Evolutionary conservation across 306 rosid species (phyloP), one percentile per base, ranked within the genome.

Genomic region (Pachyrhizus erosus): DNA sequence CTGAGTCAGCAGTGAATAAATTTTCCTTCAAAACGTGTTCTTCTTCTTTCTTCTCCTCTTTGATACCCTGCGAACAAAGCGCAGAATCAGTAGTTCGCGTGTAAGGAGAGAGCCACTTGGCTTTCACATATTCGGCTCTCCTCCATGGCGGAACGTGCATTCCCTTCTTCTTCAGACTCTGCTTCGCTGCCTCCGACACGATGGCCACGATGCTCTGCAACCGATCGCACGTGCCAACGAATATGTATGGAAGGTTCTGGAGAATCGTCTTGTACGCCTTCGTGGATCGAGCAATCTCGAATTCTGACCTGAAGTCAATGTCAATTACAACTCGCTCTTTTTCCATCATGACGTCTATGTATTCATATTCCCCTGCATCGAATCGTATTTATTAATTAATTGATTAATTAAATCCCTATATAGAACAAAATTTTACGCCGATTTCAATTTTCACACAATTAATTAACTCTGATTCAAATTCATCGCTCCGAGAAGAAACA

Each of bases 61-160:
- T 31, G 8, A 55, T 26, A 7, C 10, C 49, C 7, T 24, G 60
- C 23, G n/a, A n/a, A n/a, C n/a, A n/a, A n/a, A n/a, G n/a, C 9
- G 10, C 42, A 7, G 45, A 11, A n/a, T 37, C 9, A 37, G 75
- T 48, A 0, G 70, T 55, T 26, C 94, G 84, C 5, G 85, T 68
- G 82, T 85, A 84, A 13, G 93, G 81, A 8, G 93, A 87, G 31
- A 93, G 88, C 98, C 98, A 93, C 70, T 93, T 93, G 7, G 92
- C 90, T 77, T 71, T 89, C n/a, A 91, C 89, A 64, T 93, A 93
- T 24, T 93, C 97, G 0, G 52, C 83, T 76, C 87, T 89, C 26
- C 97, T 87, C 98, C 98, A 93, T 4, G 98, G 97, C 4, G 98
- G 98, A 60, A 93, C 55, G 14, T 79, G 89, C 97, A 93, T 88